Conservation (phyloP, 176 grass and related monocot genomes). For the Oryza officinalis region DNA sequence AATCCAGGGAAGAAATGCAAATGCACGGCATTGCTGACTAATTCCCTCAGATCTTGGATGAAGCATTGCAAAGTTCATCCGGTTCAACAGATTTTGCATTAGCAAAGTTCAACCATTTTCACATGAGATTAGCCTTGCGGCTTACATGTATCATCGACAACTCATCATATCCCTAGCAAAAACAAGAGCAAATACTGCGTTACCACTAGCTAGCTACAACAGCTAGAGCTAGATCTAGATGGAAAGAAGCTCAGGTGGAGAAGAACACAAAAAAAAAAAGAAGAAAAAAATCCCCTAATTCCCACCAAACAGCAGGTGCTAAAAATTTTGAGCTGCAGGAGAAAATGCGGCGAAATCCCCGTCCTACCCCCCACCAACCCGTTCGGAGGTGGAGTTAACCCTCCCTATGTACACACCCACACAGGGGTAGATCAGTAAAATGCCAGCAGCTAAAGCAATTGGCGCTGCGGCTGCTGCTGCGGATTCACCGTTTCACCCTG, state of each 20-base stretch:
- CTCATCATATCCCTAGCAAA: conserved; percentile 29
- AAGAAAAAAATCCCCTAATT: background rate
- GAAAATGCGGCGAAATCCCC: conserved; percentile 31
- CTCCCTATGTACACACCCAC: conserved; percentile 39
- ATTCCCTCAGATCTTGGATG: background rate
- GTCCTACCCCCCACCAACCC: conserved; percentile 5
- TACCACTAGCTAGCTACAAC: conserved; percentile 19
- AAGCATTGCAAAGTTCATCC: background rate
- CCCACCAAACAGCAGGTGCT: conserved; percentile 40
- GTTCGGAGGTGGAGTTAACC: background rate
- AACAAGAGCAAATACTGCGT: conserved; percentile 2
- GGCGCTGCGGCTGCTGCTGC: conserved; percentile 10
- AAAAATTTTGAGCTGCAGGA: conserved; percentile 45
- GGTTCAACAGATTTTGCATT: background rate
- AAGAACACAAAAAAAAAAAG: background rate
- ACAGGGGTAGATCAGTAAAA: conserved; percentile 33
- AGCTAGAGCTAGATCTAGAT: conserved; percentile 40
- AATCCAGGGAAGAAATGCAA: background rate
- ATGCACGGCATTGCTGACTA: background rate
- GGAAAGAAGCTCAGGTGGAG: background rate
- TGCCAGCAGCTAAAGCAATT: background rate
- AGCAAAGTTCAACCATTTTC: conserved; percentile 11
- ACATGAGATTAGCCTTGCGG: conserved; percentile 39
- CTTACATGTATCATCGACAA: conserved; percentile 39
- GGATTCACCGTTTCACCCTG: conserved; percentile 11